Percentiles rank a stretch among this genome's conserved stretches.
These are phyloP conservation scores for Trichoderma brevicompactum DNA, from an alignment of 2,329 filamentous ascomycete genomes.

Conservation along the genomic window DNA sequence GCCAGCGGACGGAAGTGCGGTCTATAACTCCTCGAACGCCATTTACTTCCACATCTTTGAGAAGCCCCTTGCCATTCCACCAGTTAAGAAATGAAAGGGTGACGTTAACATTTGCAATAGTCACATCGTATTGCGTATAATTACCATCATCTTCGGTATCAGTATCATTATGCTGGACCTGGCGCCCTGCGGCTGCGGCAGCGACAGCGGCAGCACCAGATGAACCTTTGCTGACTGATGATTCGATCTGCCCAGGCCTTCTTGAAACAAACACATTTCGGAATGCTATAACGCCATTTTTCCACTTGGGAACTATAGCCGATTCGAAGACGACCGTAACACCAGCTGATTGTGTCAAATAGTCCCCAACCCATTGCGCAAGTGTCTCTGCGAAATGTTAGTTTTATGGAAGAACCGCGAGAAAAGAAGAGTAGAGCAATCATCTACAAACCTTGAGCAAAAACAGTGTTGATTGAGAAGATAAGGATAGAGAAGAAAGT, in stretches of 20 bases:
- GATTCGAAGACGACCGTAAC: constrained; percentile 96
- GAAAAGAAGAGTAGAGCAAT: neutral
- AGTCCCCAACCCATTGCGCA: constrained; percentile 91
- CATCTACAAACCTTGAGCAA: constrained; percentile 75
- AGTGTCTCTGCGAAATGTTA: constrained; percentile 71
- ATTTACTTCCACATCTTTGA: constrained; percentile 91
- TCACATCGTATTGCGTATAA: constrained; percentile 96
- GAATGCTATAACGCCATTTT: constrained; percentile 92
- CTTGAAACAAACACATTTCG: constrained; percentile 95
- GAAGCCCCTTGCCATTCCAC: constrained; percentile 94
- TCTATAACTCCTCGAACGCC: constrained; percentile 93
- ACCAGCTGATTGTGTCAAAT: constrained; percentile 90
- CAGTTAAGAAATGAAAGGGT: constrained; percentile 97
- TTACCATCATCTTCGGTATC: constrained; percentile 79
- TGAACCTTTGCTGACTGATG: constrained; percentile 90
- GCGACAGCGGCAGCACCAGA: constrained; percentile 78
- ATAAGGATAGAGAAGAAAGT: constrained; percentile 95
- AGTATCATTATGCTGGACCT: constrained; percentile 44
- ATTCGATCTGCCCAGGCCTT: constrained; percentile 78
- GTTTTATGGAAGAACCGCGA: neutral
- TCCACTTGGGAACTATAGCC: constrained; percentile 96
- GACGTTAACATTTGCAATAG: constrained; percentile 93
- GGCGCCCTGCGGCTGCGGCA: constrained; percentile 73
- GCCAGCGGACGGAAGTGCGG: constrained; percentile 78
- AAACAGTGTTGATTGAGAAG: constrained; percentile 90